These are phyloP conservation scores for Wickerhamomyces rabaulensis DNA, from an alignment of 805 yeast genomes.

Conservation along the genomic window DNA sequence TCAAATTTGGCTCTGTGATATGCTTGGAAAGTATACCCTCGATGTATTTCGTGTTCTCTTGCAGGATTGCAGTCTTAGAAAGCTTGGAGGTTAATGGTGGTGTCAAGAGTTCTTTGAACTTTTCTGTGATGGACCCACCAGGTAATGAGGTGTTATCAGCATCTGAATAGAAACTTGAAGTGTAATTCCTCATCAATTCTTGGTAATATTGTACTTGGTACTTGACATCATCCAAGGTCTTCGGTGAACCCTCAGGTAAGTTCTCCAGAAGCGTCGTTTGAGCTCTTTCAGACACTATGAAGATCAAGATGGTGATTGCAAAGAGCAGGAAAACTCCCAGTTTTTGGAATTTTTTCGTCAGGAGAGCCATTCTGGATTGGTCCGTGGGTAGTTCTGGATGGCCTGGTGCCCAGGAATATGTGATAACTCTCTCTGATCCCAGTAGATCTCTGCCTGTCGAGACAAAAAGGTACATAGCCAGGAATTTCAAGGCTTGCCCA, in stretches of 20 bases:
- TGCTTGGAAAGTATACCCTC: slow-evolving; percentile 4
- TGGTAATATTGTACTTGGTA: slow-evolving; percentile 16
- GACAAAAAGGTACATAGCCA: neutral
- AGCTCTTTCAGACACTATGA: slow-evolving; percentile 10
- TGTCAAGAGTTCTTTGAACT: slow-evolving; percentile 9
- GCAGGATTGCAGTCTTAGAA: slow-evolving; percentile 12
- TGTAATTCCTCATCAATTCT: slow-evolving; percentile 17
- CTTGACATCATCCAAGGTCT: slow-evolving; percentile 7
- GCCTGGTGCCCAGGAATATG: no score
- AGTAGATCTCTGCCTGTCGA: neutral
- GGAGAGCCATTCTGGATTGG: slow-evolving; percentile 3
- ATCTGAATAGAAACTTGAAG: slow-evolving; percentile 14
- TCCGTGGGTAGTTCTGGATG: neutral
- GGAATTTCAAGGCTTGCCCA: no score
- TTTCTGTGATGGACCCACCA: slow-evolving; percentile 1
- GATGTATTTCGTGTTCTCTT: slow-evolving; percentile 8
- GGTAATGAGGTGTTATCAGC: neutral
- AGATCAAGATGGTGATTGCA: neutral
- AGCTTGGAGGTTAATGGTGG: slow-evolving; percentile 18
- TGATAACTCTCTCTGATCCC: neutral
- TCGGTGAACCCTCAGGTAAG: neutral
- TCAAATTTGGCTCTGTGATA: slow-evolving; percentile 25
- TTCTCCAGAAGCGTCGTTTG: slow-evolving; percentile 3
- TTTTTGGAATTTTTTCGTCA: slow-evolving; percentile 14
- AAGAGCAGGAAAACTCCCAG: slow-evolving; percentile 1